Evolutionary conservation across 768 basidiomycete species (phyloP).

Genomic region (Calocybe cyanea): DNA sequence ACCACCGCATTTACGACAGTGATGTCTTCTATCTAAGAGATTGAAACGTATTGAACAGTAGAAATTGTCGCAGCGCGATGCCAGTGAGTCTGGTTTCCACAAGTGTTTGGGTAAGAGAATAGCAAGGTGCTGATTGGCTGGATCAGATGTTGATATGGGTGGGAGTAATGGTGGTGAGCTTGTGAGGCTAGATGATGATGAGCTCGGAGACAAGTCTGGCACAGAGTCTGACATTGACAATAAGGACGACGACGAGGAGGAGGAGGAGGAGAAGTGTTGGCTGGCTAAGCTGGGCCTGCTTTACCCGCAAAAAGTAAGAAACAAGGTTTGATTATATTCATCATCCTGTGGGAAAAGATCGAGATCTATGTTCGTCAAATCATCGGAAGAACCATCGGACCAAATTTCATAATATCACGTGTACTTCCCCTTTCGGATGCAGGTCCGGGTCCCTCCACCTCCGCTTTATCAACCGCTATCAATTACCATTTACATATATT

Average conservation of each 20-base stretch:
- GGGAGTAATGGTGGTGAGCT: conserved; percentile 5
- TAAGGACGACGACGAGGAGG: background rate
- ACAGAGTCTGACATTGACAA: conserved; percentile 4
- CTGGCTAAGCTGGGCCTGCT: too few species aligned
- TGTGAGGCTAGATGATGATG: conserved; percentile 28
- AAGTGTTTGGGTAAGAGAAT: conserved; percentile 64
- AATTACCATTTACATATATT: too few species aligned
- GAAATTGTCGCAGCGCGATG: conserved; percentile 68
- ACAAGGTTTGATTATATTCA: conserved; percentile 15
- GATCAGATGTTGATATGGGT: too few species aligned
- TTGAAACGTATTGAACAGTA: conserved; percentile 64
- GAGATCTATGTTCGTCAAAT: conserved; percentile 7
- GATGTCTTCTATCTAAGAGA: conserved; percentile 76
- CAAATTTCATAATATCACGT: background rate
- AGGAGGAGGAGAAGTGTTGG: conserved; percentile 16
- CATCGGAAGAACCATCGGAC: conserved; percentile 12
- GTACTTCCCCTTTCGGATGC: too few species aligned
- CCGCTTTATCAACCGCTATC: too few species aligned
- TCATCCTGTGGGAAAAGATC: conserved; percentile 14
- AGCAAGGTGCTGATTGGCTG: conserved; percentile 71
- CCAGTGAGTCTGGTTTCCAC: conserved; percentile 75
- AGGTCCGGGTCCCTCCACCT: too few species aligned
- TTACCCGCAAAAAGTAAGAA: too few species aligned
- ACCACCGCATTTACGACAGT: conserved; percentile 83
- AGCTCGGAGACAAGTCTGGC: too few species aligned